phyloP scores from a whole-genome alignment of 176 grass and related monocot genomes.

The Zoysia pacifica region DNA sequence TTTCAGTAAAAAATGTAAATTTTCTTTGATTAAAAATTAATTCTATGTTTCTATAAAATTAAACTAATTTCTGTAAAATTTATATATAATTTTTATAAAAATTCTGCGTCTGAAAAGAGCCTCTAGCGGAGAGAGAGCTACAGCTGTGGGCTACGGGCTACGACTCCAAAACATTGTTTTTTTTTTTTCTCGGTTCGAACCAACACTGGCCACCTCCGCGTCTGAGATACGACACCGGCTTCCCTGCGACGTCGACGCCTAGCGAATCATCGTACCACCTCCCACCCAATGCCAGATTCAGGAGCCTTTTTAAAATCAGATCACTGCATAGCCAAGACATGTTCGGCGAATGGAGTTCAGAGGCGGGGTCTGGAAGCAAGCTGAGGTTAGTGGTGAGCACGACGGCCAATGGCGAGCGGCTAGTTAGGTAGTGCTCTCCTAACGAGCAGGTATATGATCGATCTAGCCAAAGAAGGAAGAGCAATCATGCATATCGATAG shows the following conservation, averaged over 20 bases:
- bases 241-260: slow-evolving; percentile 34
- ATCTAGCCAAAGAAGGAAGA: too few relatives aligned
- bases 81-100: too few relatives aligned
- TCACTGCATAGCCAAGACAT: slow-evolving; percentile 15
- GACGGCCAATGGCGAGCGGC: background rate
- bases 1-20: too few relatives aligned
- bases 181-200: background rate
- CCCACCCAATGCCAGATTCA: slow-evolving; percentile 21
- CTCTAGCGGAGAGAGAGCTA: background rate
- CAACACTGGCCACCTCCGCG: background rate
- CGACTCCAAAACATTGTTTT: background rate
- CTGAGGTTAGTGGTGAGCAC: background rate
- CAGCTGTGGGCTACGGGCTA: too few relatives aligned
- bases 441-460: too few relatives aligned
- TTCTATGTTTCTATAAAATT: too few relatives aligned
- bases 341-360: slow-evolving; percentile 4
- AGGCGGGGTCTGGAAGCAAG: background rate
- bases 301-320: background rate
- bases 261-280: too few relatives aligned
- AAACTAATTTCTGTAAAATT: too few relatives aligned
- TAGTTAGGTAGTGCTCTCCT: too few relatives aligned
- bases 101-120: too few relatives aligned
- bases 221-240: background rate
- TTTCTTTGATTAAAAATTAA: too few relatives aligned
- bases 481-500: too few relatives aligned